A percentile compares a stretch with the other conserved stretches of the same genome.
Evolutionary conservation across 2,329 filamentous ascomycete genomes (phyloP).

Genomic region (Trichoderma harzianum): DNA sequence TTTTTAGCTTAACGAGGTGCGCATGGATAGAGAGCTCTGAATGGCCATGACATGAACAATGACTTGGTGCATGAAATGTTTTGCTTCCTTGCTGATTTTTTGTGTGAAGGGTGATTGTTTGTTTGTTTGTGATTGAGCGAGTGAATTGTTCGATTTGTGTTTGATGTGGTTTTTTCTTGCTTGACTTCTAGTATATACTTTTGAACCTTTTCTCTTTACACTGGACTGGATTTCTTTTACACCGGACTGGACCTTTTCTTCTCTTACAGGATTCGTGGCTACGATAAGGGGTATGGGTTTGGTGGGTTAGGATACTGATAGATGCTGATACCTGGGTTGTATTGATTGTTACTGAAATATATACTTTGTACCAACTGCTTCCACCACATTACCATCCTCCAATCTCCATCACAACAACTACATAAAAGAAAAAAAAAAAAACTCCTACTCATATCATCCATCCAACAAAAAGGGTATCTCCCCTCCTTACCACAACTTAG

Average conservation of each 20-base stretch:
- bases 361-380: background rate
- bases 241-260: background rate
- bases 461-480: background rate
- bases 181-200: background rate
- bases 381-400: background rate
- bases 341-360: background rate
- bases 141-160: background rate
- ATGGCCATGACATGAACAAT: slow-evolving; percentile 18
- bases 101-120: background rate
- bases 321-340: slow-evolving; percentile 13
- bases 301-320: slow-evolving; percentile 4
- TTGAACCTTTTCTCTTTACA: background rate
- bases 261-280: background rate
- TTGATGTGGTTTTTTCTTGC: background rate
- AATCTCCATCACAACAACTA: background rate
- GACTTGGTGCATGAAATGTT: slow-evolving; percentile 16
- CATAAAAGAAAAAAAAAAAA: background rate
- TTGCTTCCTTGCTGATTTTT: background rate
- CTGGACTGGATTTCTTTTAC: background rate
- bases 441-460: background rate
- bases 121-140: background rate
- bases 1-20: slow-evolving; percentile 24
- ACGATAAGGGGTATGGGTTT: background rate
- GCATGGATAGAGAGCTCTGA: slow-evolving; percentile 25
- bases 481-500: background rate